Base-by-base conservation (phyloP, 768 basidiomycete species). In the Clitopilus passeckerianus region DNA sequence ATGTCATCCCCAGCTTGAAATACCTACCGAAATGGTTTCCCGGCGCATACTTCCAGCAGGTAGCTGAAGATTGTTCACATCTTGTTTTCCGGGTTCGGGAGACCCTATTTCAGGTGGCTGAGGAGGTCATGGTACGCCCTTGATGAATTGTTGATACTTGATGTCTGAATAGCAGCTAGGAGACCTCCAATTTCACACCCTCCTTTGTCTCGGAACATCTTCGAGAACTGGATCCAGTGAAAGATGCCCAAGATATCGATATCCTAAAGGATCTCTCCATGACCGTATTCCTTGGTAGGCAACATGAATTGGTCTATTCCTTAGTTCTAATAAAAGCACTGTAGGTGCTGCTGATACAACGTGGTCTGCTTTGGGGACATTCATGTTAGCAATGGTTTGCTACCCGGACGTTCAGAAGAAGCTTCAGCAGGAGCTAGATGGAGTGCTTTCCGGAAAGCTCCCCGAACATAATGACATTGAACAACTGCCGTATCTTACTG, bases 281-380 rank as follows among this genome's bases (percentile, higher is more conserved):
- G 12, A 41, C 37, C n/a, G 37, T 41, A 12, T 41, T 5, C 37
- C 12, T 41, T 3, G 37, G 37, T 12, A 41, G 12, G 37, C n/a
- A 41, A 15, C 10, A 41, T 9, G n/a, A n/a, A 14, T 12, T 12
- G n/a, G 37, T n/a, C 12, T 9, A n/a, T 5, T 41, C 2, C 12
- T 5, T 9, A 14, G 37, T 15, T 14, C 14, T 41, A n/a, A 41
- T 12, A 41, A 9, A 41, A 5, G 10, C 65, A 15, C 70, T 56
- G 46, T 20, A 5, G 43, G 27, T n/a, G 59, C 53, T 9, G 55
- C 60, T n/a, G 57, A 53, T 18, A 53, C 53, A 15, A 16, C 22
- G 16, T 23, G 22, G 8, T n/a, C 53, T 1, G 23, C 23, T 8
- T 16, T 53, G 15, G 22, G 15, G n/a, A 24, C 53, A 16, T 53